Base-by-base conservation (phyloP, 305 asterid species). In the Fraxinus sp. region DNA sequence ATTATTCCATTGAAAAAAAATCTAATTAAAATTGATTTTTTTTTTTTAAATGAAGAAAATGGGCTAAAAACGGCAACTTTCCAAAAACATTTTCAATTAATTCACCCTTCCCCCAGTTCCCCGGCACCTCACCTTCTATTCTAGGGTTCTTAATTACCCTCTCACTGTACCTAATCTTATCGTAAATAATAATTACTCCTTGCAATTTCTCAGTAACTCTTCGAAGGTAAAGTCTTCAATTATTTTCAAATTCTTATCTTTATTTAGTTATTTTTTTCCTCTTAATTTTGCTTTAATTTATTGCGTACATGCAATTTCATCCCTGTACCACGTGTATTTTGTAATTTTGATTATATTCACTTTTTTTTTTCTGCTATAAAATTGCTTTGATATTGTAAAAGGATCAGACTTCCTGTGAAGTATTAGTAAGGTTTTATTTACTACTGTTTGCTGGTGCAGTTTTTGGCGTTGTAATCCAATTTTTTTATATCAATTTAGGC, bases 111-210 rank as follows among this genome's bases (percentile, higher is more conserved):
- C 30, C 28, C 30, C 30, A 28, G 30, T 75, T 39, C 64, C 80
- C 0, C 4, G 28, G 0, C 52, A 35, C 28, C 36, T 6, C 9
- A 22, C 22, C 24, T 10, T 72, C 82, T 35, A 28, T 36, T 36
- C 77, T 72, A 78, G 83, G 86, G 86, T 78, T 83, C 41, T 49
- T 49, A 77, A 52, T n/a, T 57, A n/a, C 26, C 28, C 28, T 16
- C 66, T 55, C 9, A 16, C 26, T 1, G 68, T 18, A 14, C 62
- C n/a, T 52, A 52, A 52, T 14, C 59, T 57, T 18, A 57, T 18
- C 4, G 68, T 57, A 57, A 18, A 55, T 55, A n/a, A 57, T 57
- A 5, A 2, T 57, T 57, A 5, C 30, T 57, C 22, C 30, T 57
- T 2, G 43, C 11, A 57, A 5, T n/a, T 5, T 16, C 37, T 30